Evolutionary conservation across 352 stramenopile species (phyloP), one percentile per base, ranked within the genome.

Genomic region (Phytophthora hybrid): DNA sequence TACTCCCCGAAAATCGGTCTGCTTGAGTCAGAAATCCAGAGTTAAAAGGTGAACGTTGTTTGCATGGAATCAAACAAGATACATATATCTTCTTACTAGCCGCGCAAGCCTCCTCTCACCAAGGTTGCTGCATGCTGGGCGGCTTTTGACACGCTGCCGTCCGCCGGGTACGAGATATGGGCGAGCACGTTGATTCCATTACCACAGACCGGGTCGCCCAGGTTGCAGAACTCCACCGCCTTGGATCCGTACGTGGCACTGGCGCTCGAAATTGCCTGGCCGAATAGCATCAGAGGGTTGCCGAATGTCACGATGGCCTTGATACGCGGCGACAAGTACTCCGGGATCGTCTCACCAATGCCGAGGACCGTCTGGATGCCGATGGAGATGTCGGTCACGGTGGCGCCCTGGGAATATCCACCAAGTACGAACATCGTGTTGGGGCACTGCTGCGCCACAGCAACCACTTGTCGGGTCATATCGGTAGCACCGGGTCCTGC

Each of bases 351-450:
- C n/a, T n/a, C n/a, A n/a, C n/a, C n/a, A n/a, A n/a, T n/a, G n/a
- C n/a, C n/a, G n/a, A n/a, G n/a, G n/a, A n/a, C n/a, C n/a, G n/a
- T n/a, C n/a, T n/a, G n/a, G n/a, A n/a, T n/a, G n/a, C n/a, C n/a
- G n/a, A n/a, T n/a, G n/a, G n/a, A n/a, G n/a, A n/a, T n/a, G n/a
- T n/a, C n/a, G n/a, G n/a, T n/a, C 5, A 78, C 66, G n/a, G 46
- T 74, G 3, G 68, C 70, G 4, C 73, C 62, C 57, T 80, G 73
- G 2, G 73, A 80, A 59, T 80, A 77, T 11, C 63, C 70, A 21
- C 63, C 70, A 5, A 77, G 32, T n/a, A 68, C 57, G 49, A 77
- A 77, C 6, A 63, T 44, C 1, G 70, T 68, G 52, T 71, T 66
- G 3, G 74, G 69, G 49, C 74, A 80, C 23, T 73, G 4, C 6